phyloP scores from a whole-genome alignment of 106 monocot species.

The Ottelia alismoides region DNA sequence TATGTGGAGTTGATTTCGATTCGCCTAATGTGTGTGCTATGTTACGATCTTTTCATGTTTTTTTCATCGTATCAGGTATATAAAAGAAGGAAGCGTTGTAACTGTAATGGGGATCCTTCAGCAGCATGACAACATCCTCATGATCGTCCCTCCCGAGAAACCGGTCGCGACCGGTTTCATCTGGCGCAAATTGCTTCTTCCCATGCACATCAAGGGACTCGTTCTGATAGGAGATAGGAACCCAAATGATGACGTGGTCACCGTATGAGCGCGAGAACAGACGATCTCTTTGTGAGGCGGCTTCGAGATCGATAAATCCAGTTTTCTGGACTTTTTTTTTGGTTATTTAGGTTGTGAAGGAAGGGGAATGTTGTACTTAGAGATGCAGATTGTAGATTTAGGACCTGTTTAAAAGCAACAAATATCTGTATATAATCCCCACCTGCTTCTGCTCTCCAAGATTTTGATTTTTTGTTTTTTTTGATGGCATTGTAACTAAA shows the following conservation, averaged over 20 bases:
- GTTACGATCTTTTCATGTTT: no score
- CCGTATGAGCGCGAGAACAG: slow-evolving; percentile 10
- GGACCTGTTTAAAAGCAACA: no score
- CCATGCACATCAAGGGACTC: slow-evolving; percentile 44
- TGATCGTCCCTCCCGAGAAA: slow-evolving; percentile 46
- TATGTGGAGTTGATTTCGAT: slow-evolving; percentile 18
- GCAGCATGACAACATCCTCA: slow-evolving; percentile 33
- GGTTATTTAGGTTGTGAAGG: no score
- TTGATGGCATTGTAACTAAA: no score
- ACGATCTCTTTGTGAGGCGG: no score
- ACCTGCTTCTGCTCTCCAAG: no score
- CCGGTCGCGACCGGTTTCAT: slow-evolving; percentile 45
- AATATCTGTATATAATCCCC: no score
- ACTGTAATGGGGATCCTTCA: slow-evolving; percentile 64
- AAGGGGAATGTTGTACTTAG: no score
- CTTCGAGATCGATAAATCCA: no score
- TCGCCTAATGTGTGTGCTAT: background rate
- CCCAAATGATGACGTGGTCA: slow-evolving; percentile 22
- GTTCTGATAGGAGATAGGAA: slow-evolving; percentile 45
- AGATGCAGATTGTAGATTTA: no score
- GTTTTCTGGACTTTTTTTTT: no score
- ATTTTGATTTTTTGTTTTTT: no score
- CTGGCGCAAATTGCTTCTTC: slow-evolving; percentile 40
- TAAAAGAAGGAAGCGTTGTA: slow-evolving; percentile 57
- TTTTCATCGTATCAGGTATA: slow-evolving; percentile 42